A percentile compares a stretch with the other conserved stretches of the same genome.
Evolutionary conservation across 805 yeast species (phyloP).

Genomic region (Ogataea dorogensis): DNA sequence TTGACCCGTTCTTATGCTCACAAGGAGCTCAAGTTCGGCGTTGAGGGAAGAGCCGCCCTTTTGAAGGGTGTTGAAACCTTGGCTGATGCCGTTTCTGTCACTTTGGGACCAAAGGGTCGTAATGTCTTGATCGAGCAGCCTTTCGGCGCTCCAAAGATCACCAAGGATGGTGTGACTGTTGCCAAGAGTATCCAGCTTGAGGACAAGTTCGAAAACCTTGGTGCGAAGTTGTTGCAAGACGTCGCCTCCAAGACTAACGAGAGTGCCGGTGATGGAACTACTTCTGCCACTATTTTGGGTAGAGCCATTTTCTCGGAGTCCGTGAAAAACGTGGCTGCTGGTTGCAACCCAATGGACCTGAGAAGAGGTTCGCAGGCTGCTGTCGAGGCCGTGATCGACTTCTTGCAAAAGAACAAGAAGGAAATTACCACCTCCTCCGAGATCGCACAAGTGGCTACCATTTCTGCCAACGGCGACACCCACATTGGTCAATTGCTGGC

Average conservation of each 20-base stretch:
- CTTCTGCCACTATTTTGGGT: conserved; percentile 95
- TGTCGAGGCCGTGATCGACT: conserved; percentile 87
- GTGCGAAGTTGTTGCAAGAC: conserved; percentile 92
- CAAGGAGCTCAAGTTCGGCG: conserved; percentile 95
- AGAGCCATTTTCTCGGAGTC: conserved; percentile 94
- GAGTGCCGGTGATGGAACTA: conserved; percentile 98
- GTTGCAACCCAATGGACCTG: conserved; percentile 97
- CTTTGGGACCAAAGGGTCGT: conserved; percentile 97
- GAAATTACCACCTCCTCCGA: conserved; percentile 92
- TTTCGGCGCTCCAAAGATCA: conserved; percentile 95
- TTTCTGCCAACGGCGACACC: conserved; percentile 93
- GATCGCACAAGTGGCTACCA: conserved; percentile 97
- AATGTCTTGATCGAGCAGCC: conserved; percentile 95
- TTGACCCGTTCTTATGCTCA: conserved; percentile 58
- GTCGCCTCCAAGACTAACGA: conserved; percentile 97
- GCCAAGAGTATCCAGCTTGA: conserved; percentile 79
- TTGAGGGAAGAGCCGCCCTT: conserved; percentile 94
- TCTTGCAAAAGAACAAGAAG: conserved; percentile 79
- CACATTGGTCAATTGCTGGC: conserved; percentile 92
- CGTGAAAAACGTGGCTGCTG: conserved; percentile 96
- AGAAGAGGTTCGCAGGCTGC: conserved; percentile 98
- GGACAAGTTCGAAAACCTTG: conserved; percentile 94
- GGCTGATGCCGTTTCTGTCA: conserved; percentile 95
- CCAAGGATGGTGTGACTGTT: conserved; percentile 98
- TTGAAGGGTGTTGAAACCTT: conserved; percentile 91